Percentiles rank a stretch among this genome's conserved stretches.
phyloP scores from a whole-genome alignment of 352 stramenopile species.

The Phytophthora podocarpi region DNA sequence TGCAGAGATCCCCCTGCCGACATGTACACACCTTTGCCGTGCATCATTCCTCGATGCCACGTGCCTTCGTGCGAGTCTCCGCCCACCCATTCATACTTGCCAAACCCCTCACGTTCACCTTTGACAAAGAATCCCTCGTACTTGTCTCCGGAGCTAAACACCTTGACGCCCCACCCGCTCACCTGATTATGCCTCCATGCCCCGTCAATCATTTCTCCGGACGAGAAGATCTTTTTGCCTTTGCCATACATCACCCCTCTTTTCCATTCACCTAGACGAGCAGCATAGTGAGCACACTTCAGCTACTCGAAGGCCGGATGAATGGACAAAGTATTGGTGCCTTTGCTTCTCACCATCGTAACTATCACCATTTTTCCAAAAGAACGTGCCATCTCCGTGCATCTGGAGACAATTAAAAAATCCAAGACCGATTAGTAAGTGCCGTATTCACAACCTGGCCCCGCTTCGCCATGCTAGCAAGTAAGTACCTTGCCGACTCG shows the following conservation, averaged over 20 bases:
- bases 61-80: conserved; percentile 69
- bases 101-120: conserved; percentile 69
- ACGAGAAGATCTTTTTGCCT: conserved; percentile 70
- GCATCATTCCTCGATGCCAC: conserved; percentile 62
- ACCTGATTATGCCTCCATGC: conserved; percentile 66
- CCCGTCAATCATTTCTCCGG: conserved; percentile 67
- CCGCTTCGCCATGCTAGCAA: neutral
- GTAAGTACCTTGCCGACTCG: conserved; percentile 67
- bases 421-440: conserved; percentile 2
- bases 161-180: conserved; percentile 66
- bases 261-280: conserved; percentile 69
- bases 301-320: conserved; percentile 6
- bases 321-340: conserved; percentile 1
- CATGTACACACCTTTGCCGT: conserved; percentile 67
- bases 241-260: conserved; percentile 78
- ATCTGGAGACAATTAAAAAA: conserved; percentile 45
- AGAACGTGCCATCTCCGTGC: conserved; percentile 72
- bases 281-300: conserved; percentile 14
- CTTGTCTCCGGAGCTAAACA: conserved; percentile 66
- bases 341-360: conserved; percentile 67
- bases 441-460: neutral
- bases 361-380: conserved; percentile 75
- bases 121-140: conserved; percentile 72
- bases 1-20: conserved; percentile 40
- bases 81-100: conserved; percentile 74